Base-by-base conservation (phyloP, 345 rosid genomes). In the Cardamine resedifolia region DNA sequence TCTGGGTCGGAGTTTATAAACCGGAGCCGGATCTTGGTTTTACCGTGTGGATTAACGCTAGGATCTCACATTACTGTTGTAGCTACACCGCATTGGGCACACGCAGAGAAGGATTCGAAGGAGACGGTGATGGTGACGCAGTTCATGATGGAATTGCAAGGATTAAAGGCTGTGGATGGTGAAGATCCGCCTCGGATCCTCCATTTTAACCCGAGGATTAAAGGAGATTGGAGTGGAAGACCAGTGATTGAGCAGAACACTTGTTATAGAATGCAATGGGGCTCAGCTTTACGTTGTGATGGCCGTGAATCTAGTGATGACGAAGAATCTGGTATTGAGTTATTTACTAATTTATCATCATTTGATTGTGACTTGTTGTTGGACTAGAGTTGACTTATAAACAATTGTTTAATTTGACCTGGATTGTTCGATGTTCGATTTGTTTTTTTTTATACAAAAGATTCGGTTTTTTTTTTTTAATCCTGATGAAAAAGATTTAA, bases 41-140 rank as follows among this genome's bases (percentile, higher is more conserved):
- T 93, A 28, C 96, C 96, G 0, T 93, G 97, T 58, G 98, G 96
- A 30, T 85, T 93, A 14, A 89, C 97, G 31, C 59, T 90, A 39
- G 98, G 98, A 30, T 90, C 98, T 30, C 96, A 90, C 69, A 51
- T 93, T 0, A 88, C 97, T 9, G 81, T 93, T 68, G 96, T 93
- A 33, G 98, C 88, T 73, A 88, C 84, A 77, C 98, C 98, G 20
- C 86, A 88, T 68, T 57, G 74, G 78, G 89, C 90, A 2, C 97
- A 86, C 49, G 80, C 81, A 0, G 94, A 89, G 81, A 24, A 60
- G 23, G 86, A 83, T 7, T 36, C 39, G 14, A 36, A 10, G 86
- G 85, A 1, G 86, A 10, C 69, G 36, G 77, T 68, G 62, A 80
- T 86, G 94, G 96, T 91, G 67, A 75, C 90, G 1, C 97, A 91